Evolutionary conservation across 805 yeast species (phyloP), one percentile per base, ranked within the genome.

Genomic region (Starmerella asiatica): DNA sequence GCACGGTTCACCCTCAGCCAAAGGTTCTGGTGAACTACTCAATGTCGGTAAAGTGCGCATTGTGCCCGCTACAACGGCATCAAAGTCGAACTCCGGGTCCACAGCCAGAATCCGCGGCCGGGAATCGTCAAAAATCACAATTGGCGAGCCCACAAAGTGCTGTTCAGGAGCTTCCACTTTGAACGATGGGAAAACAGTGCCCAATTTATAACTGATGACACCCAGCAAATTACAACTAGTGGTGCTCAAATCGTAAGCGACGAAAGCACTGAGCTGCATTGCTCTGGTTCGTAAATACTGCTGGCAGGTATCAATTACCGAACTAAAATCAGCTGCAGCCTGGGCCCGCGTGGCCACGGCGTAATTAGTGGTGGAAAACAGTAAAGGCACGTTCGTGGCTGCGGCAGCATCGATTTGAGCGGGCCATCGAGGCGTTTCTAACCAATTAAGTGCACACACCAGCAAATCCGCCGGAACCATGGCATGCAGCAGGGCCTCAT

Each of bases 211-310:
- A 14, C 4, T 2, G 11, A 28, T 24, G 14, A 38, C 2, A 2
- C 34, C 36, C 7, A 3, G 36, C 34, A 26, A 21, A n/a, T 34
- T 38, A 6, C 27, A 21, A 3, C 7, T 18, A 2, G 17, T 12
- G 15, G 9, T 9, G 2, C 21, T 20, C n/a, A 16, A n/a, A 5
- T 37, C 27, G 37, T 46, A 46, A 2, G 28, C 38, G 19, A 46
- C 21, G 4, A 36, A 8, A 3, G 47, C 47, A 3, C 8, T 5
- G 12, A 31, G 23, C 15, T 21, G 24, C 28, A 43, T 12, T 2
- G 49, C 49, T 19, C n/a, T n/a, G 2, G 34, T 23, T 21, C 49
- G 47, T 11, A 46, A 30, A 17, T 29, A 43, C 39, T 46, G 49
- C 20, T 35, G 44, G 33, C 49, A 43, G 17, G 30, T 17, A 21